Evolutionary conservation across 352 stramenopile genomes (phyloP), one percentile per base, ranked within the genome.

Genomic region (Phytophthora colocasiae): DNA sequence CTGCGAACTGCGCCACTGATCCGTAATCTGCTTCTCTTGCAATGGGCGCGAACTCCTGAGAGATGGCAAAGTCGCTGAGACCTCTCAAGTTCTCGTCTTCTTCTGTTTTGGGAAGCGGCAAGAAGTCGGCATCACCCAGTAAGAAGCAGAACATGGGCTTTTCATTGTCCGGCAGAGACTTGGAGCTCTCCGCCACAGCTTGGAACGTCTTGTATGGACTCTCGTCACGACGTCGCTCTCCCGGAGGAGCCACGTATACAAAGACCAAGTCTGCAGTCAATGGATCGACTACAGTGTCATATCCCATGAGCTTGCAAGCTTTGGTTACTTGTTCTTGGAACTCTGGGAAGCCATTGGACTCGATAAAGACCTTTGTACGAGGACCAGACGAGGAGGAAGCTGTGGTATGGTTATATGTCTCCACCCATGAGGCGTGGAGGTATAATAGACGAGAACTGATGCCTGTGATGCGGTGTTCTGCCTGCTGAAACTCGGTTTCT

Each of bases 61-160:
- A 90, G 54, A 94, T 90, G 22, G 85, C 87, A 62, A 96, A 92
- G 50, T 85, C 85, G 54, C 84, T 92, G 7, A 96, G 69, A 14
- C 85, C 84, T 26, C 87, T 73, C 43, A 85, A 29, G 1, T 77
- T 66, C 56, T 92, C 85, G 3, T 72, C 63, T 44, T 93, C 87
- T 24, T 81, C 75, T 22, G 71, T 78, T 17, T 63, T 63, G 0
- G 80, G 74, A 2, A 71, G 69, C 29, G 72, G 58, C 8, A 96
- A 69, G 53, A 93, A 93, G n/a, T 72, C 75, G 0, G 85, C 74
- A 47, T 96, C 84, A 12, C 87, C 87, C 38, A 92, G 41, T 4
- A 96, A 54, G 22, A 83, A 83, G 63, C 78, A 94, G 46, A 93
- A 80, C 38, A 90, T 58, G 6, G 85, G 81, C 53, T 70, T 75